Conservation (phyloP, 208 protist genomes). For the Acanthamoeba divionensis region DNA sequence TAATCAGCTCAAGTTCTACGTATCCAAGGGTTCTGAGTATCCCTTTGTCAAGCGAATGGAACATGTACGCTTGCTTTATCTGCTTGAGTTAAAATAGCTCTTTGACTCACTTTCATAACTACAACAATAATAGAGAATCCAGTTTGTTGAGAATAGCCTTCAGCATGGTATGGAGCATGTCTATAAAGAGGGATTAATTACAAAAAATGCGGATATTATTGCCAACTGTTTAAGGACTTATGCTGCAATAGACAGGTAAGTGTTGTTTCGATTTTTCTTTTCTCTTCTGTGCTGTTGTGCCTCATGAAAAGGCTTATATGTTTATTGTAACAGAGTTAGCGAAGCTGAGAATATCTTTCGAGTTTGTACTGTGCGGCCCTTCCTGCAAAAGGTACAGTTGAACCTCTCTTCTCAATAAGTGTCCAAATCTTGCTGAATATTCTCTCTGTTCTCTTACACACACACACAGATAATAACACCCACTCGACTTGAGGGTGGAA, state of each 20-base stretch:
- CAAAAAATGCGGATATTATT: conserved; percentile 31
- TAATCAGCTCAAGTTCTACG: conserved; percentile 54
- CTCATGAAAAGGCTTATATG: not conserved
- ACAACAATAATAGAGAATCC: not conserved
- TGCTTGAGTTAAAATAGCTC: too few species aligned
- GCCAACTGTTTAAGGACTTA: conserved; percentile 38
- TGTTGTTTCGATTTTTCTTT: not conserved
- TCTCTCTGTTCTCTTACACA: not conserved
- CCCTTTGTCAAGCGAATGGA: conserved; percentile 19
- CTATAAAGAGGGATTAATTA: conserved; percentile 29
- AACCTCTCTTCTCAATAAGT: not conserved
- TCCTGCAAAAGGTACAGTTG: conserved; percentile 3
- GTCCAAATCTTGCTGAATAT: not conserved
- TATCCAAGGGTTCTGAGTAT: conserved; percentile 13
- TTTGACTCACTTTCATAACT: too few species aligned
- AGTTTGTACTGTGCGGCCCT: not conserved
- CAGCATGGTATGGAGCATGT: conserved; percentile 26
- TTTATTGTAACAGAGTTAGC: not conserved
- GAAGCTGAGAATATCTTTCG: conserved; percentile 24
- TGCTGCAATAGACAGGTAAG: conserved; percentile 28
- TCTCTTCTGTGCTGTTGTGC: not conserved
- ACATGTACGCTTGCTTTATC: not conserved
- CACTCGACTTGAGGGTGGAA: not conserved
- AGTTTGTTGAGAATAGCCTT: conserved; percentile 28
- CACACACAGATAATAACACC: not conserved